These are phyloP conservation scores for Cladosporium halotolerans DNA, from an alignment of 2,329 filamentous ascomycete genomes.

Conservation along the genomic window DNA sequence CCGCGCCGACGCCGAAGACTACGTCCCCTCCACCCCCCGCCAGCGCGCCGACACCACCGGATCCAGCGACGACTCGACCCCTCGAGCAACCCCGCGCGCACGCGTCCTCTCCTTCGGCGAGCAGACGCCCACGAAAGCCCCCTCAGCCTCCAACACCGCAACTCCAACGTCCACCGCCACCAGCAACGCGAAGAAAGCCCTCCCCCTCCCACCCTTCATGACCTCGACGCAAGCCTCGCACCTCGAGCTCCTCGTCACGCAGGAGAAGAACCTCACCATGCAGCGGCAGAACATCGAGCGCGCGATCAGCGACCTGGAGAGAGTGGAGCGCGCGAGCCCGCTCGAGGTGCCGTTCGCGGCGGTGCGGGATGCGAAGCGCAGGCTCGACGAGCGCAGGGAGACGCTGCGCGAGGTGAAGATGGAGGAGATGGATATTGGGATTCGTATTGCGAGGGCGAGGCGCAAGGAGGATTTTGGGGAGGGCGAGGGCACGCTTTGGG, in stretches of 20 bases:
- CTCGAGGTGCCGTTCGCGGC: constrained; percentile 58
- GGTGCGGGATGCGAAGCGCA: constrained; percentile 51
- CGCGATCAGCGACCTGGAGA: constrained; percentile 69
- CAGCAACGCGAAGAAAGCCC: constrained; percentile 20
- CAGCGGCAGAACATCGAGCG: constrained; percentile 65
- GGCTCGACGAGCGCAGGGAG: constrained; percentile 58
- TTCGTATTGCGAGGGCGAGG: constrained; percentile 70
- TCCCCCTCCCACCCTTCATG: constrained; percentile 31
- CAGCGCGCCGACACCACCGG: constrained; percentile 12
- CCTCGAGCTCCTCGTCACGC: constrained; percentile 60
- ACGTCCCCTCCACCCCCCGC: constrained; percentile 19
- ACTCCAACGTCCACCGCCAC: constrained; percentile 5
- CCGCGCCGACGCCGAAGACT: constrained; percentile 23
- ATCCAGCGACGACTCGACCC: neutral
- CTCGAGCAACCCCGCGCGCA: constrained; percentile 15
- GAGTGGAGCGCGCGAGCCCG: constrained; percentile 63
- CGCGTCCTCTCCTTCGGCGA: constrained; percentile 16
- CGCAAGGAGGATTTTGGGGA: constrained; percentile 60
- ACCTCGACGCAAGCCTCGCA: constrained; percentile 43
- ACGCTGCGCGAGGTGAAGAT: constrained; percentile 68
- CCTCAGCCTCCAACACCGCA: neutral
- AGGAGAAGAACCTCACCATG: constrained; percentile 58
- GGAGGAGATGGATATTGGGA: constrained; percentile 71
- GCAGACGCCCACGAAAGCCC: neutral
- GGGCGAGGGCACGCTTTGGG: constrained; percentile 65